phyloP scores from a whole-genome alignment of 2,329 filamentous ascomycete genomes.

The Fusarium metavorans region DNA sequence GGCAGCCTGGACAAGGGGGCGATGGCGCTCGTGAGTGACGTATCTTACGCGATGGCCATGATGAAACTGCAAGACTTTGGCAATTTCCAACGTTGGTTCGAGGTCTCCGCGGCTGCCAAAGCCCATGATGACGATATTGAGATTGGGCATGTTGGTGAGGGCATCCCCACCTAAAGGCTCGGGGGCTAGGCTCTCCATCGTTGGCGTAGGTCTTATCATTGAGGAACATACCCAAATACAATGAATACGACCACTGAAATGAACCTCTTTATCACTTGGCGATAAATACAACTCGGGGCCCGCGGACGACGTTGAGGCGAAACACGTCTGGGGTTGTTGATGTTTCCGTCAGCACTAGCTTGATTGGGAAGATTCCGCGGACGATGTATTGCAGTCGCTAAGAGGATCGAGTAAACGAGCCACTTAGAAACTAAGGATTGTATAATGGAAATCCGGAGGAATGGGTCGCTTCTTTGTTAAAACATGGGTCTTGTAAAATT shows the following conservation, averaged over 20 bases:
- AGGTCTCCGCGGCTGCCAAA: slow-evolving; percentile 3
- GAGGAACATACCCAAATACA: no score
- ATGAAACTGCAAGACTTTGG: slow-evolving; percentile 1
- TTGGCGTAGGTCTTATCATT: no score
- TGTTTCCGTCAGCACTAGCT: not conserved
- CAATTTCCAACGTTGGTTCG: slow-evolving; percentile 1
- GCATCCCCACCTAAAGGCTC: not conserved
- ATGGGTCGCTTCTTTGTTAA: not conserved
- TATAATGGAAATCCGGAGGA: not conserved
- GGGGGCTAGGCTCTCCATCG: not conserved
- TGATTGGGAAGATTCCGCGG: not conserved
- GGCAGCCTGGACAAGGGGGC: not conserved
- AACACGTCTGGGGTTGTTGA: not conserved
- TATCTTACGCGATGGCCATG: not conserved
- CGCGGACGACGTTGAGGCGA: not conserved
- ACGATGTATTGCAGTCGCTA: not conserved
- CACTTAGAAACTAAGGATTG: not conserved
- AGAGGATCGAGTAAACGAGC: not conserved
- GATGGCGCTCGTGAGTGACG: not conserved
- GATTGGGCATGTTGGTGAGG: not conserved
- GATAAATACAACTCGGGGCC: not conserved
- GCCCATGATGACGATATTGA: slow-evolving; percentile 11
- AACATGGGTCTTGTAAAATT: not conserved
- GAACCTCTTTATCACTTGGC: no score
- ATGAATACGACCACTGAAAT: no score